Conservation (phyloP, 345 rosid genomes). For the Turnera subulata region DNA sequence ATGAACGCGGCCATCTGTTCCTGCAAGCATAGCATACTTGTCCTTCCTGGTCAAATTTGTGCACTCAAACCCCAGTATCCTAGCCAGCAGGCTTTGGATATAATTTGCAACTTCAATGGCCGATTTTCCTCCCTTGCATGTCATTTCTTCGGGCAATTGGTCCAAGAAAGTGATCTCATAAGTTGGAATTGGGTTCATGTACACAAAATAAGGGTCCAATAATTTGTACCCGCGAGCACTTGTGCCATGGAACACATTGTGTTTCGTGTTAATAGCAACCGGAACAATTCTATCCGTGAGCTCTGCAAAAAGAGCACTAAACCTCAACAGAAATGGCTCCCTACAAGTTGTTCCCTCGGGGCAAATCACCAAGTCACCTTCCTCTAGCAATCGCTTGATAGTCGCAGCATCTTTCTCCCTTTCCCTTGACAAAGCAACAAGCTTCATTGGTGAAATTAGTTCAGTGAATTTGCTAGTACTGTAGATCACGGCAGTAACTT, state of each 20-base stretch:
- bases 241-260: slow-evolving; percentile 74
- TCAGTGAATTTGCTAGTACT: slow-evolving; percentile 65
- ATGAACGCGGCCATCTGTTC: slow-evolving; percentile 85
- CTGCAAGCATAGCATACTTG: slow-evolving; percentile 60
- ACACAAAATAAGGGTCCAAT: slow-evolving; percentile 73
- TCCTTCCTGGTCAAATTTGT: slow-evolving; percentile 74
- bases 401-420: slow-evolving; percentile 48
- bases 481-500: slow-evolving; percentile 71
- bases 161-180: slow-evolving; percentile 71
- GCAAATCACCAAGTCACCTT: slow-evolving; percentile 71
- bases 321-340: slow-evolving; percentile 67
- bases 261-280: slow-evolving; percentile 59
- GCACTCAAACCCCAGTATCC: slow-evolving; percentile 59
- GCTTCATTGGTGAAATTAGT: slow-evolving; percentile 70
- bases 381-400: slow-evolving; percentile 49
- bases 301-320: slow-evolving; percentile 63
- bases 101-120: slow-evolving; percentile 72
- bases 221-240: slow-evolving; percentile 85
- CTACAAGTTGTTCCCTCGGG: slow-evolving; percentile 87
- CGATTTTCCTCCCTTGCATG: slow-evolving; percentile 53
- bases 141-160: slow-evolving; percentile 52
- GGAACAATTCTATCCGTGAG: slow-evolving; percentile 65
- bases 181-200: slow-evolving; percentile 79
- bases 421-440: slow-evolving; percentile 56
- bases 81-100: slow-evolving; percentile 62